phyloP scores from a whole-genome alignment of 306 rosid species.

The peach (Prunus persica) region Prunus_persica_NCBIv2 NC_034013.1:15583501-15584000 shows the following conservation, averaged over 20 bases:
- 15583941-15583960: slow-evolving; percentile 25
- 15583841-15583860: slow-evolving; percentile 20
- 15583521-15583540: neutral
- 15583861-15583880: slow-evolving; percentile 10
- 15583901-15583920: slow-evolving; percentile 16
- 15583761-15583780: slow-evolving; percentile 24
- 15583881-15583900: slow-evolving; percentile 24
- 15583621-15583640: neutral
- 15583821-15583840: slow-evolving; percentile 14
- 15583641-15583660: slow-evolving; percentile 19
- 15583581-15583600: slow-evolving; percentile 6
- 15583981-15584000: slow-evolving; percentile 75
- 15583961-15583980: slow-evolving; percentile 33
- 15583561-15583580: neutral
- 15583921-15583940: slow-evolving; percentile 23
- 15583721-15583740: slow-evolving; percentile 18
- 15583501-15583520: neutral
- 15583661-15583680: slow-evolving; percentile 22
- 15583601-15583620: neutral
- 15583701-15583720: slow-evolving; percentile 13
- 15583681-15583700: slow-evolving; percentile 14
- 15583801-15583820: slow-evolving; percentile 19
- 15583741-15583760: slow-evolving; percentile 23
- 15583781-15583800: slow-evolving; percentile 12
- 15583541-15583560: neutral